phyloP scores from a whole-genome alignment of 768 basidiomycete species.

The Boletus rex-veris region DNA sequence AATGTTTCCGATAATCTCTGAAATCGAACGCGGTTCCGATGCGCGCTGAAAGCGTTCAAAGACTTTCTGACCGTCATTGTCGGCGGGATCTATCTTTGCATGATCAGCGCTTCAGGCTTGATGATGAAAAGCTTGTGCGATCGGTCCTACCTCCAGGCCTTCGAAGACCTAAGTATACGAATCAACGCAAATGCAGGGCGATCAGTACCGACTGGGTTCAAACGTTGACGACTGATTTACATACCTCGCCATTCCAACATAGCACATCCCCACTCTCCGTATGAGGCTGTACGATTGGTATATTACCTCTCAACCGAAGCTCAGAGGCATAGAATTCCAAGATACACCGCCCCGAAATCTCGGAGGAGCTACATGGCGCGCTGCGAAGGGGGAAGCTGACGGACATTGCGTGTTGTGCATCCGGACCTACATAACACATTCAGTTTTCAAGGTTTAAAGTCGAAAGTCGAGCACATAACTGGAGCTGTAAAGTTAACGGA shows the following conservation, averaged over 20 bases:
- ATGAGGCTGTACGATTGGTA: slow-evolving; percentile 67
- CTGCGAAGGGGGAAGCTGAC: slow-evolving; percentile 12
- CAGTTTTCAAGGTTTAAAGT: not conserved
- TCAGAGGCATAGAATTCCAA: slow-evolving; percentile 69
- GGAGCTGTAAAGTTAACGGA: not conserved
- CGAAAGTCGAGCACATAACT: not conserved
- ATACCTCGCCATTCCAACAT: slow-evolving; percentile 86
- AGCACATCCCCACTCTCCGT: slow-evolving; percentile 51
- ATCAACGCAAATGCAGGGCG: not conserved
- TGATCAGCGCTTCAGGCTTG: slow-evolving; percentile 14
- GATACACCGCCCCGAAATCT: slow-evolving; percentile 20
- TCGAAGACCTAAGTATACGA: slow-evolving; percentile 57
- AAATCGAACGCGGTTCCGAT: slow-evolving; percentile 39
- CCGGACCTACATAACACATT: slow-evolving; percentile 50
- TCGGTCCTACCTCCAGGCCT: slow-evolving; percentile 59
- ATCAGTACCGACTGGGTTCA: not conserved
- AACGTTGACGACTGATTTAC: slow-evolving; percentile 7
- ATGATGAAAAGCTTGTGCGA: not conserved
- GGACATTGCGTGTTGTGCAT: slow-evolving; percentile 44
- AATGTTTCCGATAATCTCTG: slow-evolving; percentile 50
- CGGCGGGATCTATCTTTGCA: slow-evolving; percentile 49
- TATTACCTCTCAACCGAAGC: slow-evolving; percentile 63
- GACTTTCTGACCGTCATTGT: slow-evolving; percentile 71
- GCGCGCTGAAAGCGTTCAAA: slow-evolving; percentile 32
- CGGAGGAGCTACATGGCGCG: slow-evolving; percentile 5